A percentile compares a stretch with the other conserved stretches of the same genome.
phyloP scores from a whole-genome alignment of 2,329 filamentous ascomycete species.

The Rhynchosporium agropyri region DNA sequence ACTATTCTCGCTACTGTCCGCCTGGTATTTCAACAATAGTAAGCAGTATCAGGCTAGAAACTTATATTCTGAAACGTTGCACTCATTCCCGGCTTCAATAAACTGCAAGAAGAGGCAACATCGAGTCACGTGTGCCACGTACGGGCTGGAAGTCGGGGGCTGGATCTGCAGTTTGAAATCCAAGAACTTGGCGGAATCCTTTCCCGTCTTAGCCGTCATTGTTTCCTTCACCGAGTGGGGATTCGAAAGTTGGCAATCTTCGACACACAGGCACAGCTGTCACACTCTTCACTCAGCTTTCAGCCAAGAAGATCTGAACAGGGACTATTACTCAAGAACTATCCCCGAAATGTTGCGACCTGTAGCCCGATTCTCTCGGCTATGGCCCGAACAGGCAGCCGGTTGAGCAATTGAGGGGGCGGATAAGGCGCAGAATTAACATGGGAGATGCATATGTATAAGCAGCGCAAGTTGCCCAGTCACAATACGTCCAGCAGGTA shows the following conservation, averaged over 20 bases:
- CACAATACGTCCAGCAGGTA: constrained; percentile 2
- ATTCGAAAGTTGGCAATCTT: background rate
- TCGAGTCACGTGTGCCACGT: background rate
- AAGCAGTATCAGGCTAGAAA: no score
- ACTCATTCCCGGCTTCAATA: no score
- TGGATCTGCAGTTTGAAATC: background rate
- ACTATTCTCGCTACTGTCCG: no score
- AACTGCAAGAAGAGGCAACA: background rate
- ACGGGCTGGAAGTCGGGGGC: background rate
- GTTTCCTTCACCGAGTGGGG: background rate
- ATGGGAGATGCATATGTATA: background rate
- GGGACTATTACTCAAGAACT: background rate
- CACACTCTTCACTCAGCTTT: background rate
- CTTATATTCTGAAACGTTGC: no score
- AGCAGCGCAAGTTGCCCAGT: constrained; percentile 7
- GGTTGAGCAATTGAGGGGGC: constrained; percentile 5
- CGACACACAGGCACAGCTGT: background rate
- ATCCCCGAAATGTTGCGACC: background rate
- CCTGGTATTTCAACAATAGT: no score
- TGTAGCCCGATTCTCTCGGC: background rate
- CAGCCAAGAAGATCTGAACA: constrained; percentile 1
- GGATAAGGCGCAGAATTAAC: background rate
- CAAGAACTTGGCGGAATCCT: constrained; percentile 10
- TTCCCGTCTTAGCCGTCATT: background rate
- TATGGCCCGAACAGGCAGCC: constrained; percentile 13